Base-by-base conservation (phyloP, 148 eudicot species). In the Pouteria glomerata region DNA sequence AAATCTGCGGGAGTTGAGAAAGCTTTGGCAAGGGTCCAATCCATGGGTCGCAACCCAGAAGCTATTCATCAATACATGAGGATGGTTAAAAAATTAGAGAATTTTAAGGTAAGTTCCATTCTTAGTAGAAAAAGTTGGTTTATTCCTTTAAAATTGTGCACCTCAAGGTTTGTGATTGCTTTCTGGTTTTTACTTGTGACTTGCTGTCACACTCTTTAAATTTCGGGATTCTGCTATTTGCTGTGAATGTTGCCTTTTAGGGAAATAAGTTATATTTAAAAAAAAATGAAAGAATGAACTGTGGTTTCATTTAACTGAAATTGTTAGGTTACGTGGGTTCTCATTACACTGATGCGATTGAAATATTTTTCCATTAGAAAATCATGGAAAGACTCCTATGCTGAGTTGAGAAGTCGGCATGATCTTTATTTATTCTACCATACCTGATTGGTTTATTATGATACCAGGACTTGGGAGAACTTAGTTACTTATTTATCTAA, bases 21-120 rank as follows among this genome's bases (percentile, higher is more conserved):
- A 57, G 88, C 90, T 62, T 83, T 87, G 63, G 86, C 81, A 24
- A 80, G 90, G 76, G 90, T 87, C 52, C 85, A 82, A 50, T 87
- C 90, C 58, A 87, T 87, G 90, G 88, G 84, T 34, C 88, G 82
- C 73, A 73, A 82, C 76, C 86, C 88, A 14, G 88, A 87, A 58
- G 88, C 84, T 37, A 78, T 88, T 73, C 83, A 85, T 29, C 90
- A 87, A 69, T 87, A 87, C 70, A 75, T 85, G 68, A 82, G 90
- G 79, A 85, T 87, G 78, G 69, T 73, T 61, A 47, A 24, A 51
- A 63, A 63, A 41, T 63, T 73, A 48, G 68, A 72, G 55, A 64
- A 52, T 73, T 50, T 21, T 57, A 63, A 73, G 76, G 76, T 63
- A 26, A 57, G 29, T 51, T 5, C 8, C 30, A 35, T 69, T 35